Percentiles rank a stretch among this genome's conserved stretches.
Conservation (phyloP, 1,284 basidiomycete species). For the Coniferiporia weirii region DNA sequence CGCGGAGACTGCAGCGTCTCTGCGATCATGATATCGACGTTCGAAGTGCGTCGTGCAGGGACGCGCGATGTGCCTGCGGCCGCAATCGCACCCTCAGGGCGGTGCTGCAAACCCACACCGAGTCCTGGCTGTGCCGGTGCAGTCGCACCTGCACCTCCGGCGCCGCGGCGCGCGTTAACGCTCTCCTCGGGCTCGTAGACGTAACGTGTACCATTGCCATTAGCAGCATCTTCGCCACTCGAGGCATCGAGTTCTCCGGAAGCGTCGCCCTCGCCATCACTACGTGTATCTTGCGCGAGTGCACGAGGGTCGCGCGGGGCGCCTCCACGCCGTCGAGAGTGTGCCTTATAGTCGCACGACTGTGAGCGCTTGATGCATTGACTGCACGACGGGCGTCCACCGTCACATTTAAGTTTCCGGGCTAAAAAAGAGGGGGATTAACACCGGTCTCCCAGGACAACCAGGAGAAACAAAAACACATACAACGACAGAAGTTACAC, state of each 20-base stretch:
- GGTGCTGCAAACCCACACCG: not conserved
- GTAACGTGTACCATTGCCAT: not conserved
- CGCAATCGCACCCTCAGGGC: too few species aligned
- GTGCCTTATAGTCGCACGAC: constrained; percentile 73
- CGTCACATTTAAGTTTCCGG: constrained; percentile 79
- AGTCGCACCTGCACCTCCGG: too few species aligned
- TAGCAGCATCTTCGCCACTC: not conserved
- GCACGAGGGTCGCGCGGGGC: constrained; percentile 17
- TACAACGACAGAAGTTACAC: constrained; percentile 82
- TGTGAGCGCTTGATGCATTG: constrained; percentile 74
- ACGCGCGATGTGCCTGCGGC: too few species aligned
- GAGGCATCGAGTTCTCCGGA: constrained; percentile 10
- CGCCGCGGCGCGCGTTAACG: not conserved
- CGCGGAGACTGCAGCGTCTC: constrained; percentile 25
- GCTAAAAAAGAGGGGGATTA: constrained; percentile 38
- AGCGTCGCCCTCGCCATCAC: constrained; percentile 10
- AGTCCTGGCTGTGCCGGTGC: not conserved
- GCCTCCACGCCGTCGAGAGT: constrained; percentile 62
- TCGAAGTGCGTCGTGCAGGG: constrained; percentile 40
- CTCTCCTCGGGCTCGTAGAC: not conserved
- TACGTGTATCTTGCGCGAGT: constrained; percentile 3
- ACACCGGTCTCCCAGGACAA: not conserved
- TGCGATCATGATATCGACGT: constrained; percentile 37
- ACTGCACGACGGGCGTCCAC: constrained; percentile 69
- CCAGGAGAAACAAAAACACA: constrained; percentile 30